phyloP scores from a whole-genome alignment of 257 asterid species.

The Forsythia suspensa region DNA sequence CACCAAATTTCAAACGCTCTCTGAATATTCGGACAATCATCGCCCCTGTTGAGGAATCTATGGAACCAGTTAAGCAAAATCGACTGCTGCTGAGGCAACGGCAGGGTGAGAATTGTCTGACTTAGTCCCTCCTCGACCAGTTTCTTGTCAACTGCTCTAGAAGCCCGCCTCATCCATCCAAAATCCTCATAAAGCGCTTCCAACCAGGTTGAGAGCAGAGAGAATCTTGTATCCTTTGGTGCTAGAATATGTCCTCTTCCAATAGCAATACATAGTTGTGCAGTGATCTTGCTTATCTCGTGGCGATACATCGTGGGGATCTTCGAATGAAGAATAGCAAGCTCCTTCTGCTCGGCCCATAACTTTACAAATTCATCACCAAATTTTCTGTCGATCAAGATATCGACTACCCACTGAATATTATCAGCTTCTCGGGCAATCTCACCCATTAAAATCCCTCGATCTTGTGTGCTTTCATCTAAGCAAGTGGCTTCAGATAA shows the following conservation, averaged over 20 bases:
- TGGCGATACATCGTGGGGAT: constrained; percentile 79
- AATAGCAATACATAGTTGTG: constrained; percentile 75
- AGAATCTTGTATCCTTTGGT: constrained; percentile 60
- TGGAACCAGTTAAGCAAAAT: constrained; percentile 78
- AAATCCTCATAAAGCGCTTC: constrained; percentile 88
- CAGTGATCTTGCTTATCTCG: constrained; percentile 85
- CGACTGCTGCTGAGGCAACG: constrained; percentile 69
- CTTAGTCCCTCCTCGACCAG: constrained; percentile 81
- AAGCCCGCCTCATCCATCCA: constrained; percentile 79
- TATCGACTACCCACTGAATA: constrained; percentile 82
- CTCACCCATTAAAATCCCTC: constrained; percentile 80
- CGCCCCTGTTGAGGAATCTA: constrained; percentile 78
- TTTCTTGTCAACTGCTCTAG: constrained; percentile 70
- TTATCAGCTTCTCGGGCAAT: constrained; percentile 88
- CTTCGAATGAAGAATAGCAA: constrained; percentile 75
- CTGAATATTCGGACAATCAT: constrained; percentile 90
- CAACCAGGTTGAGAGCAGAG: constrained; percentile 79
- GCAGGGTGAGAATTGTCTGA: constrained; percentile 75
- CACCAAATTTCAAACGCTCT: constrained; percentile 94
- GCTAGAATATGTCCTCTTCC: constrained; percentile 76
- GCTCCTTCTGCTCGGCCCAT: constrained; percentile 95
- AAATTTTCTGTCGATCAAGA: constrained; percentile 59
- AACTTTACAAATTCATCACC: constrained; percentile 79
- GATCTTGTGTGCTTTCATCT: constrained; percentile 60
- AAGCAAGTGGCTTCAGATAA: constrained; percentile 63